phyloP scores from a whole-genome alignment of 768 basidiomycete genomes.

The Multifurca ochricompacta region DNA sequence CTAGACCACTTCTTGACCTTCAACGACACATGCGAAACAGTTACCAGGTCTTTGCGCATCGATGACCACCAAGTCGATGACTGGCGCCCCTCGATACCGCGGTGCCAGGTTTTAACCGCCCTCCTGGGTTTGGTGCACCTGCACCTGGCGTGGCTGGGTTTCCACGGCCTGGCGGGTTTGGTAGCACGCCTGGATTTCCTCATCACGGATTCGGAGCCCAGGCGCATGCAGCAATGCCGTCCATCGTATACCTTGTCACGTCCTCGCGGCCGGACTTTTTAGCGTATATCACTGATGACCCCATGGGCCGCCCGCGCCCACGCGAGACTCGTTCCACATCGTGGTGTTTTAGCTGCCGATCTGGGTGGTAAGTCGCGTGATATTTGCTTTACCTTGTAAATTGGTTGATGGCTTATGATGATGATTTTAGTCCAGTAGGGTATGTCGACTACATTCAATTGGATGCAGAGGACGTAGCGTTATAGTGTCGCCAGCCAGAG shows the following conservation, averaged over 20 bases:
- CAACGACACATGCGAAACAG: background rate
- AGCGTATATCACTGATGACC: conserved; percentile 19
- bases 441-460: conserved; percentile 20
- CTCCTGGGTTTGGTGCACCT: background rate
- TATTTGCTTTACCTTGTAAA: background rate
- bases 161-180: conserved; percentile 1
- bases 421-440: conserved; percentile 9
- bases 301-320: conserved; percentile 16
- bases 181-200: background rate
- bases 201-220: conserved; percentile 6
- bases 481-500: background rate
- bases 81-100: conserved; percentile 9
- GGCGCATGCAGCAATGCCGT: background rate
- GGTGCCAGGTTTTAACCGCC: background rate
- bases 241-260: conserved; percentile 19
- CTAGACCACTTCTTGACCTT: background rate
- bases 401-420: background rate
- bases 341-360: conserved; percentile 18
- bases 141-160: no score
- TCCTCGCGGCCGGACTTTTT: conserved; percentile 7
- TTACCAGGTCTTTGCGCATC: conserved; percentile 8
- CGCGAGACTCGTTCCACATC: conserved; percentile 12
- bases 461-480: conserved; percentile 16
- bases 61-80: conserved; percentile 15
- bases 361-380: conserved; percentile 13